These are phyloP conservation scores for Epichloe amarillans DNA, from an alignment of 2,329 filamentous ascomycete genomes.

Conservation along the genomic window DNA sequence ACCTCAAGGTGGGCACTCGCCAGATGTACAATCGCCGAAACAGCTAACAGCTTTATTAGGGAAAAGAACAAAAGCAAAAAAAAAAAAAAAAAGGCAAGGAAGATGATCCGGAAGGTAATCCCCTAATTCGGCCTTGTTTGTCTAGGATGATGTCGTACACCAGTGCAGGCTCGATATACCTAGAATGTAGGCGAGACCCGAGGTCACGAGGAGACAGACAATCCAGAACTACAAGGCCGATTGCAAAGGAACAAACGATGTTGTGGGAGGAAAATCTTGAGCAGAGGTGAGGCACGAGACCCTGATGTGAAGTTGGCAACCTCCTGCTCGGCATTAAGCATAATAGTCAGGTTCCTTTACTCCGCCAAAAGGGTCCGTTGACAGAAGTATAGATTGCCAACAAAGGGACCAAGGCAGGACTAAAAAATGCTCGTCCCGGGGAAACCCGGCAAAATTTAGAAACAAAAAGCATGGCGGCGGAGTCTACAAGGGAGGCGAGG, in stretches of 20 bases:
- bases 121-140: neutral
- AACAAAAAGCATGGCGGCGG: constrained; percentile 2
- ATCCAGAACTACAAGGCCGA: neutral
- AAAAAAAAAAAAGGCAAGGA: neutral
- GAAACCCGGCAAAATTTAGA: neutral
- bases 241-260: neutral
- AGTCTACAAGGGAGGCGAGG: constrained; percentile 1
- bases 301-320: neutral
- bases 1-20: too few relatives aligned
- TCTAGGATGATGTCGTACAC: neutral
- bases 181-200: neutral
- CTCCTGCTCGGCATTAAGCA: neutral
- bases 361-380: neutral
- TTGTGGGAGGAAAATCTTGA: neutral
- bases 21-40: too few relatives aligned
- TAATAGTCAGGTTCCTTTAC: neutral
- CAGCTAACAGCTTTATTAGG: neutral
- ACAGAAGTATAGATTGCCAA: neutral
- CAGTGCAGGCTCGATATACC: neutral
- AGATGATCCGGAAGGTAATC: too few relatives aligned
- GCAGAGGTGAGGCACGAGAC: neutral
- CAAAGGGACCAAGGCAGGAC: neutral
- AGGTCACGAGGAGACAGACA: neutral
- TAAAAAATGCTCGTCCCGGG: neutral
- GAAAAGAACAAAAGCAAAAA: neutral